Base-by-base conservation (phyloP, 306 rosid species). In the Mucuna pruriens region DNA sequence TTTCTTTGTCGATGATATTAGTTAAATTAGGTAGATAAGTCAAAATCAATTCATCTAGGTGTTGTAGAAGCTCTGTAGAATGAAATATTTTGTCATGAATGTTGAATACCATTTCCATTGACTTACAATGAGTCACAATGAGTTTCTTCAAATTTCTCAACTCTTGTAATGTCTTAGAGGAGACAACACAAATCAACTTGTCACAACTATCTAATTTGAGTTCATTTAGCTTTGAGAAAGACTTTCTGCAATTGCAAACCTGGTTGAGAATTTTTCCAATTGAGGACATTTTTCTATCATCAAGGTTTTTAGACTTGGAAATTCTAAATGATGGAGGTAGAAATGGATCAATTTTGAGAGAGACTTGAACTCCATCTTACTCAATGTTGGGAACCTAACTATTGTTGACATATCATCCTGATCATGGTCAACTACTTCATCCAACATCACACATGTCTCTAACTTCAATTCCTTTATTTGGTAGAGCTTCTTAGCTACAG, bases 91-190 rank as follows among this genome's bases (percentile, higher is more conserved):
- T 17, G 17, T 5, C 7, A 10, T 51, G 36, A 55, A 34, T 45
- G 4, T 23, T 42, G 63, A 74, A 78, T 42, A 84, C 39, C 22
- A 25, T 75, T 40, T 33, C 44, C 38, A 73, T 0, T n/a, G 77
- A 29, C 51, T 49, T 12, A 19, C 87, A 84, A 9, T 74, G 62
- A 1, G 12, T 54, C 5, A 84, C 75, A 17, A 10, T 51, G 52
- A 84, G 69, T 63, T 26, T 78, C 76, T 51, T 29, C 25, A 84
- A 77, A 16, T 58, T 84, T 46, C 48, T 33, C 7, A 79, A 15
- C 51, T 22, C 38, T 36, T 33, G 11, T 9, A 84, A 45, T 31
- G 67, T 72, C 55, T 40, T 20, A 45, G 54, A 12, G 9, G 80
- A 75, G 17, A 84, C 62, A 44, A 79, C 45, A 3, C 46, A 42